Base-by-base conservation (phyloP, 176 grass and related monocot genomes). In the Aegilops sharonensis region DNA sequence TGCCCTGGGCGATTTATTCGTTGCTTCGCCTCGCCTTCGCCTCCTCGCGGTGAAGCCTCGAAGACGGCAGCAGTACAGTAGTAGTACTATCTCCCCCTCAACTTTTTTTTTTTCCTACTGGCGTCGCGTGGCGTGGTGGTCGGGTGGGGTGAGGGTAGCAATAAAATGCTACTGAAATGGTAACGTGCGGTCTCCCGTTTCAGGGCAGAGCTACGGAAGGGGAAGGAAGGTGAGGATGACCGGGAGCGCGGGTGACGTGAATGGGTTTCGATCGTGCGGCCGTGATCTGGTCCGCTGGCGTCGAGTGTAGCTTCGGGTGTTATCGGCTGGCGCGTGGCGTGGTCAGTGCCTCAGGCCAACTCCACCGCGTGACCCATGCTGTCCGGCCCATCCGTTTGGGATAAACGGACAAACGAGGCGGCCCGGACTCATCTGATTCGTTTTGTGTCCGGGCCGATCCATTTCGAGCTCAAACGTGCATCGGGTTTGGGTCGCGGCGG, bases 1-100 rank as follows among this genome's bases (percentile, higher is more conserved):
- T 67, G 78, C 61, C 17, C 40, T 4, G 65, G 31, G n/a, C 34
- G 24, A 30, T 21, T 32, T 63, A 75, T 75, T 84, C 70, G 56
- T 83, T 90, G 79, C 89, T 87, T 86, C 63, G 72, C 21, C 7
- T 25, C 27, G 18, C 62, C 31, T 74, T 20, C 47, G 47, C 47
- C 39, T 27, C 35, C 61, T 47, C 71, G 83, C 27, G 59, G 68
- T 45, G 83, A 68, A 81, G 77, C 78, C 81, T 73, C 27, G 37
- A 64, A 65, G 5, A 73, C 54, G 42, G 23, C 69, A 43, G 37
- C 36, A 39, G 30, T 39, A 79, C 37, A 39, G 36, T 36, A 39
- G 36, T 36, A 40, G 8, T 45, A 45, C 40, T 84, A 74, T 78
- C 81, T 80, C 47, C 11, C 25, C 14, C 68, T 39, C 30, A 17